These are phyloP conservation scores for Aureobasidium leucospermi DNA, from an alignment of 2,329 filamentous ascomycete species.

Conservation along the genomic window DNA sequence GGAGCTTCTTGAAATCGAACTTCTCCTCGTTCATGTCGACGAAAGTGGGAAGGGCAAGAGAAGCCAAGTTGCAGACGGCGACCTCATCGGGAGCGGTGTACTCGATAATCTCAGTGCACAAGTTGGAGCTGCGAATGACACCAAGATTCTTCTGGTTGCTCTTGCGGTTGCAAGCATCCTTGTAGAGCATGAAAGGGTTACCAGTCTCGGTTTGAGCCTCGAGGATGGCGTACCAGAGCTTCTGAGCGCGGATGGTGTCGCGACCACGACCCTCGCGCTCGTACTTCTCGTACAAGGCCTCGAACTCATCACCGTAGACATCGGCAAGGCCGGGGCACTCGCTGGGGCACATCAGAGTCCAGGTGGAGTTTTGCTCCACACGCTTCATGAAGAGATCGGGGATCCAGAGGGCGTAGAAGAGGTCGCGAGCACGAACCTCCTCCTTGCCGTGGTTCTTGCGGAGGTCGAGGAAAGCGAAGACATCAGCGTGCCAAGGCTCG, in stretches of 20 bases:
- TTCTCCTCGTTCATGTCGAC: slow-evolving; percentile 77
- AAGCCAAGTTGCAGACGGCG: slow-evolving; percentile 95
- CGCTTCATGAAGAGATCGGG: slow-evolving; percentile 99
- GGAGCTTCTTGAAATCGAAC: slow-evolving; percentile 95
- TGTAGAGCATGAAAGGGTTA: slow-evolving; percentile 99
- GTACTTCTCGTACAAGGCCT: slow-evolving; percentile 84
- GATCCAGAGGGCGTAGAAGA: slow-evolving; percentile 98
- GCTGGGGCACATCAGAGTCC: slow-evolving; percentile 97
- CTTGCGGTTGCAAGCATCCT: slow-evolving; percentile 96
- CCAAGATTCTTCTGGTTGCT: slow-evolving; percentile 99
- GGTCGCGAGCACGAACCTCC: slow-evolving; percentile 89
- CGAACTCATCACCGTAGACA: slow-evolving; percentile 95
- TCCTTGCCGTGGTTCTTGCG: slow-evolving; percentile 99
- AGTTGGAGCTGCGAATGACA: slow-evolving; percentile 95
- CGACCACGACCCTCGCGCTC: slow-evolving; percentile 82
- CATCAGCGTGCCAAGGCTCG: slow-evolving; percentile 97
- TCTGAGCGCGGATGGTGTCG: slow-evolving; percentile 91
- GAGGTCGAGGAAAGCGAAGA: slow-evolving; percentile 94
- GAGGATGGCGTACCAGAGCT: slow-evolving; percentile 97
- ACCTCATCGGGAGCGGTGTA: slow-evolving; percentile 97
- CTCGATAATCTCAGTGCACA: slow-evolving; percentile 98
- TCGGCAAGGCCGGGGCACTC: slow-evolving; percentile 93
- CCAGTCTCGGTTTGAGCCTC: slow-evolving; percentile 98
- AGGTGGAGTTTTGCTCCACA: slow-evolving; percentile 91
- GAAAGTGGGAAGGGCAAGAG: slow-evolving; percentile 81